Evolutionary conservation across 2,329 filamentous ascomycete genomes (phyloP), one percentile per base, ranked within the genome.

Genomic region (Tolypocladium album): DNA sequence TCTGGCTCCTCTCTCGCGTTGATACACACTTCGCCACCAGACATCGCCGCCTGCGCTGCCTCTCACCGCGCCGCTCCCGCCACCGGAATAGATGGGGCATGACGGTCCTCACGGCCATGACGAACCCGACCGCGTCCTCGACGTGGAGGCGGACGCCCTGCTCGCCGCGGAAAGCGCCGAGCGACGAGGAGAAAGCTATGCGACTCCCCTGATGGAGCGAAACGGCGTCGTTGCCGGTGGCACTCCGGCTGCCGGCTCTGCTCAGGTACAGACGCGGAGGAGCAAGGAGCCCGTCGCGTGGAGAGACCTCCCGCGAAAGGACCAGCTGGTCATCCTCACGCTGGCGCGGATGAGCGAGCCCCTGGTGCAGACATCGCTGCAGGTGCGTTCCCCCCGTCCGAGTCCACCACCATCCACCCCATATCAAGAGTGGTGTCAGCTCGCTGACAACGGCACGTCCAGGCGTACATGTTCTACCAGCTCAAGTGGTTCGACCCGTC

Each of bases 401-500:
- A 31, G 27, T 31, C 27, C 27, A 5, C 5, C 27, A 31, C 27
- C 27, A 5, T 31, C 27, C 27, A 31, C 27, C 27, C n/a, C n/a
- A n/a, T n/a, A n/a, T n/a, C n/a, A n/a, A n/a, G n/a, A n/a, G n/a
- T n/a, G n/a, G 43, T 47, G 12, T 6, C n/a, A 24, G 43, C 3
- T n/a, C 12, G 22, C n/a, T 42, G 34, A 34, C 56, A n/a, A 56
- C 15, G 20, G 27, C 36, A 15, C 13, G 9, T 4, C 22, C 45
- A 88, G 72, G 83, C 88, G 1, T 95, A 95, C 73, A 86, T 95
- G 78, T 95, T 90, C 74, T 95, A 93, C 72, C 90, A 93, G 71
- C 82, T 96, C n/a, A 86, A 85, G 66, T 94, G 88, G 61, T 94
- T 96, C 67, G 76, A 82, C 61, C 76, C 79, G 0, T 72, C 67